Evolutionary conservation across 2,329 filamentous ascomycete species (phyloP), one percentile per base, ranked within the genome.

Genomic region (Tolypocladium ophioglossoides): DNA sequence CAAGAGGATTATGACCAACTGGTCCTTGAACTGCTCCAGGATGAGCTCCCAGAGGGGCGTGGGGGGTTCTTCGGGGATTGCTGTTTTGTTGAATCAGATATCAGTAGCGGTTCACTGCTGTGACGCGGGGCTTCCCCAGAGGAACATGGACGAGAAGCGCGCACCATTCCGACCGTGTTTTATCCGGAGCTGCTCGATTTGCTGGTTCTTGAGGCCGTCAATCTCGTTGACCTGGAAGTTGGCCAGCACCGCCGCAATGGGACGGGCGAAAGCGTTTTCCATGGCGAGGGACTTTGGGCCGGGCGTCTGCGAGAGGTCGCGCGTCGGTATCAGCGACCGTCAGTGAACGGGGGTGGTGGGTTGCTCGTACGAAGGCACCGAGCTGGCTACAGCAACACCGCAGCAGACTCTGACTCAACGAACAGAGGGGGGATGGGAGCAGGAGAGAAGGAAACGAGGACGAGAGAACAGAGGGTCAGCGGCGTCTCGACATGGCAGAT

Each of bases 1-100:
- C 51, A 99, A 82, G 24, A 99, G 79, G 63, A 99, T 99, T 53
- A 99, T 82, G 62, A 99, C 94, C 50, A 99, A 83, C 72, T 99
- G 94, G 69, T 99, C 94, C 74, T 99, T 96, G 80, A 99, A 99
- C 71, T 99, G 94, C 74, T 99, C 94, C 56, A 99, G 80, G 54
- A 99, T 89, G 59, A 99, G 85, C 73, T 97, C 83, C 94, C 92
- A 99, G 50, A 99, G 70, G 40, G 94, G 94, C 35, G 94, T 99
- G 3, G 94, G 91, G 53, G 94, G 94, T 61, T 99, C 94, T 75
- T 99, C 94, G 48, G 79, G 73, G 58, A 84, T 84, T 50, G 78
- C 80, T 83, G 59, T 46, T 32, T 18, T 14, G 40, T 22, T 18
- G 18, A 35, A 18, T 12, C 18, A 52, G 24, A 20, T 51, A 52